Base-by-base conservation (phyloP, 805 yeast species). In the Candida ascalaphidarum region DNA sequence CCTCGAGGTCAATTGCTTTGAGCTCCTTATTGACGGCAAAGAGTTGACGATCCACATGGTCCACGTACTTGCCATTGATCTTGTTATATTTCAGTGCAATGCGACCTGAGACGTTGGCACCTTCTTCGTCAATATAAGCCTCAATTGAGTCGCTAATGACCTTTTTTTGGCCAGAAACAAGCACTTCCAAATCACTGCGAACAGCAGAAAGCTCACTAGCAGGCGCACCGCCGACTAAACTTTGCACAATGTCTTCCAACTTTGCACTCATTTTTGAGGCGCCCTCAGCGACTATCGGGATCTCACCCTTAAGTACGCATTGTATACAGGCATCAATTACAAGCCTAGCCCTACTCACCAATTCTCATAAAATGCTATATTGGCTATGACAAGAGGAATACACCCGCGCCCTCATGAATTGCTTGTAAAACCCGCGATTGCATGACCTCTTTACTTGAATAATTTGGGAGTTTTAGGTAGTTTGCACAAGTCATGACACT, bases 401-500 rank as follows among this genome's bases (percentile, higher is more conserved):
- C 82, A 18, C 84, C 89, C 1, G 88, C 79, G 15, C 98, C 98
- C 41, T 89, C 96, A 4, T 62, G 64, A 45, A 86, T 73, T 0
- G 97, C 96, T 34, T 73, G 80, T 9, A 54, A 28, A 6, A 92
- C 54, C 29, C 81, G 62, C 18, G 61, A 48, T 27, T 51, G 59
- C 78, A 92, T 67, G 2, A 82, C 53, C 11, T 65, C 75, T 33
- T 65, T 68, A 20, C 70, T 58, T 3, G 84, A 68, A 48, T 89
- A 92, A 37, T 81, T 72, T 4, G 98, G 97, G 13, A 92, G 58
- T 50, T 89, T 89, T 40, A 89, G 64, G 48, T 89, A 92, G 49
- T 89, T 89, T 3, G 94, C 96, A 61, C 98, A 89, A 0, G 98
- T 89, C 98, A 89, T 89, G 3, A 92, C 98, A 55, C 95, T 84